Evolutionary conservation across 78 protist species (phyloP).

Genomic region (Ministeria vibrans): DNA sequence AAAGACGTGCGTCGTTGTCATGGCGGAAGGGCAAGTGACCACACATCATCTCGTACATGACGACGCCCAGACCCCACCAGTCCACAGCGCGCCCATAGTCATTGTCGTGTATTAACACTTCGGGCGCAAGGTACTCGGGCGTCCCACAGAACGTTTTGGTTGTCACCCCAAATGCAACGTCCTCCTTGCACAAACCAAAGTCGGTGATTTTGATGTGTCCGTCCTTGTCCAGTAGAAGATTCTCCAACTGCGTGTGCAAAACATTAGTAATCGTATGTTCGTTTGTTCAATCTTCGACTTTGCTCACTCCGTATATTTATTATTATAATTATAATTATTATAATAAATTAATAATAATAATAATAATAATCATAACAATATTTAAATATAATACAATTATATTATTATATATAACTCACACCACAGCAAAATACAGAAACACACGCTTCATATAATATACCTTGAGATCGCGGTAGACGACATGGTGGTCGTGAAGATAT

Average conservation of each 20-base stretch:
- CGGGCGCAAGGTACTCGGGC: conserved; percentile 79
- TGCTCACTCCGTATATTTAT: too few species aligned
- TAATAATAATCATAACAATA: too few species aligned
- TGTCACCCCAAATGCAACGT: conserved; percentile 7
- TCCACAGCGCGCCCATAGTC: conserved; percentile 54
- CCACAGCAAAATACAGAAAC: neutral
- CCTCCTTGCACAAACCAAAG: conserved; percentile 68
- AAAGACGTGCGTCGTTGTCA: conserved; percentile 42
- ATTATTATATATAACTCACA: too few species aligned
- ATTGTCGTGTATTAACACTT: conserved; percentile 6
- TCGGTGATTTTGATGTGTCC: conserved; percentile 91
- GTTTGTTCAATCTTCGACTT: too few species aligned
- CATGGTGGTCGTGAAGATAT: conserved; percentile 69
- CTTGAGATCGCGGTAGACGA: conserved; percentile 86
- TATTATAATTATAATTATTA: too few species aligned
- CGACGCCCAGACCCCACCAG: conserved; percentile 67
- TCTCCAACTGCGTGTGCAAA: conserved; percentile 83
- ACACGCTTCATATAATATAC: conserved; percentile 32
- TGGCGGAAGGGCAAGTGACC: conserved; percentile 73
- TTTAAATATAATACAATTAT: too few species aligned
- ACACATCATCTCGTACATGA: conserved; percentile 71
- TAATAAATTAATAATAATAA: too few species aligned
- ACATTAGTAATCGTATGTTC: too few species aligned
- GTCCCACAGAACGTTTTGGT: conserved; percentile 86
- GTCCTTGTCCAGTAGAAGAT: conserved; percentile 73